Evolutionary conservation across 2,329 filamentous ascomycete genomes (phyloP).

Genomic region (Hypomyces perniciosus): DNA sequence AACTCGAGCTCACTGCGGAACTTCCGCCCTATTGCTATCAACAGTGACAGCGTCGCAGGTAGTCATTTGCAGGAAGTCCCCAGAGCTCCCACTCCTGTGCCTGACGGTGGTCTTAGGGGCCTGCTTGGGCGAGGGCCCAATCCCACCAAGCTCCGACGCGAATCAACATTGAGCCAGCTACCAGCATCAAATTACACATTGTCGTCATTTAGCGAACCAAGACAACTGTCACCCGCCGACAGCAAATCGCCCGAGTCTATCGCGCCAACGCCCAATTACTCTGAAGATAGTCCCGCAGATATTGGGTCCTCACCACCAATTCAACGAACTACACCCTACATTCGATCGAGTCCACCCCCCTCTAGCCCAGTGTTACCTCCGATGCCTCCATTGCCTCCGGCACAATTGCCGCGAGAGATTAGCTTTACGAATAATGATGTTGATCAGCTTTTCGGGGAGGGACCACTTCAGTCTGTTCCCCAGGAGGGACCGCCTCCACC

Average conservation of each 20-base stretch:
- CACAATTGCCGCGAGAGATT: conserved; percentile 63
- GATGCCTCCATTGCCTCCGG: conserved; percentile 40
- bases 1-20: conserved; percentile 82
- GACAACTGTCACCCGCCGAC: conserved; percentile 40
- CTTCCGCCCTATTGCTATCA: conserved; percentile 65
- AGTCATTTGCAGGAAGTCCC: conserved; percentile 65
- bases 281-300: conserved; percentile 66
- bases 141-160: conserved; percentile 41
- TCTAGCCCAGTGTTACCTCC: conserved; percentile 75
- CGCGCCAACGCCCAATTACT: conserved; percentile 46
- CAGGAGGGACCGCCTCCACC: conserved; percentile 17
- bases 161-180: conserved; percentile 53
- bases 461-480: conserved; percentile 38
- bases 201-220: conserved; percentile 33
- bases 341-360: conserved; percentile 56
- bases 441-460: conserved; percentile 63
- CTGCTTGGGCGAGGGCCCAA: conserved; percentile 26
- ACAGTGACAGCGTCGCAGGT: conserved; percentile 35
- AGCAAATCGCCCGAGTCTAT: conserved; percentile 50
- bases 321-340: conserved; percentile 53
- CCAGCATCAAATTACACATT: conserved; percentile 39
- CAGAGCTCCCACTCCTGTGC: conserved; percentile 71
- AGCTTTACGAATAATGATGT: conserved; percentile 79
- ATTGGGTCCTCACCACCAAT: conserved; percentile 89
- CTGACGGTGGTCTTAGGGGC: conserved; percentile 36